Conservation (phyloP, 768 basidiomycete species). For the Podaxis pistillaris region DNA sequence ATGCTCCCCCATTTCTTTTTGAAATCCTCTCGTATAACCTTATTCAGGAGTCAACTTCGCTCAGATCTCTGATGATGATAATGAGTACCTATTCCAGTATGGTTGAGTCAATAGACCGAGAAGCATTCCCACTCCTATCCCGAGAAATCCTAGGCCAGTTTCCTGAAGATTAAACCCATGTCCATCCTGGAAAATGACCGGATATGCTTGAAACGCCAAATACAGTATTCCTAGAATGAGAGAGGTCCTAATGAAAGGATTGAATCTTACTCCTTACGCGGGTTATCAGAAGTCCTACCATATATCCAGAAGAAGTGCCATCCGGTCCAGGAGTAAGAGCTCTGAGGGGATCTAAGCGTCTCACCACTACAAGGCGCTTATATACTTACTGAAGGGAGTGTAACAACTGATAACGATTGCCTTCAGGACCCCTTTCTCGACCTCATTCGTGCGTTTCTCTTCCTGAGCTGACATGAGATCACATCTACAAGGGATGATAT, state of each 20-base stretch:
- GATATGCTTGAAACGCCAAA: slow-evolving; percentile 63
- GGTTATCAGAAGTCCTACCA: background rate
- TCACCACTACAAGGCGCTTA: background rate
- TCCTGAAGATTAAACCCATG: slow-evolving; percentile 49
- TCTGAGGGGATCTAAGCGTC: background rate
- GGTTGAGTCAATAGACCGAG: slow-evolving; percentile 52
- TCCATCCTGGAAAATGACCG: slow-evolving; percentile 44
- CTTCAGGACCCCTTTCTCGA: slow-evolving; percentile 34
- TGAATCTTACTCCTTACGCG: background rate
- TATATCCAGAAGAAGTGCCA: slow-evolving; percentile 6
- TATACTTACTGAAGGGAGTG: slow-evolving; percentile 61
- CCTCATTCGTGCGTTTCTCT: slow-evolving; percentile 47
- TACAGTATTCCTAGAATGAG: slow-evolving; percentile 38
- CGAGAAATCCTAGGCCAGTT: slow-evolving; percentile 58
- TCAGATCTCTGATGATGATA: background rate
- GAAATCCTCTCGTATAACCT: slow-evolving; percentile 39
- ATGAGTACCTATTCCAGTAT: slow-evolving; percentile 47
- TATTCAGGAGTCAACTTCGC: background rate
- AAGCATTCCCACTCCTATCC: slow-evolving; percentile 58
- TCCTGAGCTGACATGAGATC: slow-evolving; percentile 22
- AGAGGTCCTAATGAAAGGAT: background rate
- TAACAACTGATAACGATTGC: slow-evolving; percentile 61
- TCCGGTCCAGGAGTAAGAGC: slow-evolving; percentile 2
- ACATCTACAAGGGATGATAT: background rate
- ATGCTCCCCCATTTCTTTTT: slow-evolving; percentile 36